Percentiles rank a stretch among this genome's conserved stretches.
phyloP scores from a whole-genome alignment of 2,329 filamentous ascomycete species.

The Hyphodiscus sp. region DNA sequence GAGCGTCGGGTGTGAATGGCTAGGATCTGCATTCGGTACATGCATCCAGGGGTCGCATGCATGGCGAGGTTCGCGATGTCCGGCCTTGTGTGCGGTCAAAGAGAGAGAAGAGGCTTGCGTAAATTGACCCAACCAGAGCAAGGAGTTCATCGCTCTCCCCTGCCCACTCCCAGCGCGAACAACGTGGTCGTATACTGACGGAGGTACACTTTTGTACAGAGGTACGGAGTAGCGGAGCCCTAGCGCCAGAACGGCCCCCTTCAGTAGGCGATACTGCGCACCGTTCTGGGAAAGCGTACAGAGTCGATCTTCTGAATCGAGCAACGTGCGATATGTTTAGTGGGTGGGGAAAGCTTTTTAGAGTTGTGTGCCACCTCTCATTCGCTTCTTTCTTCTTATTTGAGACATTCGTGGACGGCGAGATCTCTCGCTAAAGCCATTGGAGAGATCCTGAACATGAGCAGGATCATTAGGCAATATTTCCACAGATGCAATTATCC shows the following conservation, averaged over 20 bases:
- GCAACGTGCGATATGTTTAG: conserved; percentile 5
- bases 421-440: conserved; percentile 5
- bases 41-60: conserved; percentile 11
- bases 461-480: background rate
- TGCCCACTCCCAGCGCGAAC: background rate
- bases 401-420: conserved; percentile 12
- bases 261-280: background rate
- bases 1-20: conserved; percentile 6
- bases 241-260: background rate
- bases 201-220: no score
- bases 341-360: conserved; percentile 10
- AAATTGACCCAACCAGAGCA: background rate
- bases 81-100: conserved; percentile 8
- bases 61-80: conserved; percentile 12
- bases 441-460: background rate
- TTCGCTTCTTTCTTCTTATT: conserved; percentile 17
- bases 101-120: background rate
- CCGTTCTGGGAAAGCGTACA: conserved; percentile 7
- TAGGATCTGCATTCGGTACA: conserved; percentile 8
- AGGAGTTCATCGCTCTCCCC: no score
- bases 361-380: conserved; percentile 3
- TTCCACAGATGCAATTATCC: background rate
- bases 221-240: background rate
- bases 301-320: conserved; percentile 11
- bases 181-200: background rate